These are phyloP conservation scores for Russula virescens DNA, from an alignment of 768 basidiomycete genomes.

Conservation along the genomic window DNA sequence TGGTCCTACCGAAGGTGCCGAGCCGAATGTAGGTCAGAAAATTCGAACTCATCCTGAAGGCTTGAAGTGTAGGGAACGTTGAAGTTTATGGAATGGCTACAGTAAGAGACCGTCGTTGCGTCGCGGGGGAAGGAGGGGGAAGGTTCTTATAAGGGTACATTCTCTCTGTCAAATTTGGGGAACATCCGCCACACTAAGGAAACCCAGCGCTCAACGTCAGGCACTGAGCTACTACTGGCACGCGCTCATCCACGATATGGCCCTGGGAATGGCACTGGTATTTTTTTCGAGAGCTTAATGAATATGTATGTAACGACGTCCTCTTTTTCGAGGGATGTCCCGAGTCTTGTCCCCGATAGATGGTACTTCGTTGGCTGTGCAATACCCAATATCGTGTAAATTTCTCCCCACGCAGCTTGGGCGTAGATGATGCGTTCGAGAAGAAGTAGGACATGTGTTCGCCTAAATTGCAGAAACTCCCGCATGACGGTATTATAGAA, in stretches of 20 bases:
- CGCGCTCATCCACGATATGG: not conserved
- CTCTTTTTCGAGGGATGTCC: not conserved
- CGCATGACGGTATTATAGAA: not conserved
- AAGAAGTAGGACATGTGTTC: not conserved
- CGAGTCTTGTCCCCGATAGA: not conserved
- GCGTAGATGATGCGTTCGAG: too few relatives aligned
- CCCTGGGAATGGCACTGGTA: not conserved
- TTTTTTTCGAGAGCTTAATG: too few relatives aligned
- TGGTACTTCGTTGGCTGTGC: not conserved
- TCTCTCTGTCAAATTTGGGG: not conserved
- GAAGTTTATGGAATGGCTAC: too few relatives aligned
- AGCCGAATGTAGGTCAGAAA: not conserved
- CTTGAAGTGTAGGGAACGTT: not conserved
- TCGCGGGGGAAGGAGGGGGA: too few relatives aligned
- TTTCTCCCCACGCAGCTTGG: not conserved
- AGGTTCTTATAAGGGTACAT: not conserved
- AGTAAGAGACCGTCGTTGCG: not conserved
- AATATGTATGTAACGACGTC: too few relatives aligned
- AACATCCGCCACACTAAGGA: not conserved
- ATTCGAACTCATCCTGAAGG: not conserved
- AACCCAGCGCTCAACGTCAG: not conserved
- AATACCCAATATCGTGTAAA: not conserved
- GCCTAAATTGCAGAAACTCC: not conserved
- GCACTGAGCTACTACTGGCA: not conserved
- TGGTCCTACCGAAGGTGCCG: conserved; percentile 2